These are phyloP conservation scores for Akanthomyces uredinophilus DNA, from an alignment of 2,329 filamentous ascomycete genomes.

Conservation along the genomic window DNA sequence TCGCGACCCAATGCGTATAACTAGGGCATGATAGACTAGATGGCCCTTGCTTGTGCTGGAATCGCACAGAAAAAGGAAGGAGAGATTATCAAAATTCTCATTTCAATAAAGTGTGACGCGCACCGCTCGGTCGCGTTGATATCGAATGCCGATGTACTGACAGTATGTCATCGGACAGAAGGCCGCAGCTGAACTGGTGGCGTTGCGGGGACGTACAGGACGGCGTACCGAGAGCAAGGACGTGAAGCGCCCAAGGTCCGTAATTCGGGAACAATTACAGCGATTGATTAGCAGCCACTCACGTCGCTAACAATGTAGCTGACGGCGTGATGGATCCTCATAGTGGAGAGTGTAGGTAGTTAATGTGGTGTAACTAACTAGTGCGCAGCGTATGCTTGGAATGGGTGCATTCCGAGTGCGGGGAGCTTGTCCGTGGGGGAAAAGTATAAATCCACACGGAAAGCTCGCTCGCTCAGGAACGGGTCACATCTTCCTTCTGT, in stretches of 20 bases:
- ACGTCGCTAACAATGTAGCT: neutral
- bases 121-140: no score
- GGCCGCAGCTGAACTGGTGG: neutral
- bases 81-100: no score
- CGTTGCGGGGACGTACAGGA: neutral
- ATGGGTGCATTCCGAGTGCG: neutral
- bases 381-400: neutral
- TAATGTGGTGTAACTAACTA: neutral
- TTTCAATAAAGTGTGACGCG: no score
- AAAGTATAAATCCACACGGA: neutral
- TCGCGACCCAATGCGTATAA: neutral
- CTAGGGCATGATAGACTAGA: neutral
- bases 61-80: no score
- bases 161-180: neutral
- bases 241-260: neutral
- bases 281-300: neutral
- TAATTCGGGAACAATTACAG: neutral
- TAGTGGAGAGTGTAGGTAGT: neutral
- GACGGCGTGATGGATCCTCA: neutral
- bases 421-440: neutral
- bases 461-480: neutral
- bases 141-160: no score
- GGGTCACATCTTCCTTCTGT: neutral
- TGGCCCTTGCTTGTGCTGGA: no score
- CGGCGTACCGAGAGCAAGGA: neutral